Evolutionary conservation across 75 land plant genomes (phyloP).

Genomic region (Picea glauca): DNA sequence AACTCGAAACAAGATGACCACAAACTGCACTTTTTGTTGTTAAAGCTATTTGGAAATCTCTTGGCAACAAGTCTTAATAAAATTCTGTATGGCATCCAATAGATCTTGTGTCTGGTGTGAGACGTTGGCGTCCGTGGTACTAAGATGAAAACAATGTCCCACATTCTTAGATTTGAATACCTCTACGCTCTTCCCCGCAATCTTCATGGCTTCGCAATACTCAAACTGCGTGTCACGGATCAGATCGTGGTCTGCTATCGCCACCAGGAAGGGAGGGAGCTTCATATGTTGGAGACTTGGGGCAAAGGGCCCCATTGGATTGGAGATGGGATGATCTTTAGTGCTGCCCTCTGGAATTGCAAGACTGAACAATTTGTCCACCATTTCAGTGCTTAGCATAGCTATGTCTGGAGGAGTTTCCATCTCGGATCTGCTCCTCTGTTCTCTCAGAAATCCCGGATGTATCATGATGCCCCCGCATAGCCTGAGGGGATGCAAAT

Average conservation of each 20-base stretch:
- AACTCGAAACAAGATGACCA: no score
- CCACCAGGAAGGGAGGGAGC: conserved; percentile 42
- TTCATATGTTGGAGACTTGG: conserved; percentile 19
- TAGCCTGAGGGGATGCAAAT: background rate
- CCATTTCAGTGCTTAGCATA: conserved; percentile 19
- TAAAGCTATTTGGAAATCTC: no score
- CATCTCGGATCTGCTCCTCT: conserved; percentile 42
- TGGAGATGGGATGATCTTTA: conserved; percentile 60
- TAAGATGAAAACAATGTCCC: conserved; percentile 43
- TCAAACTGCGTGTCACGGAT: conserved; percentile 49
- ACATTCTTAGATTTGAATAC: conserved; percentile 20
- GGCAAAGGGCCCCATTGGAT: conserved; percentile 56
- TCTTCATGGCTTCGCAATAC: conserved; percentile 52
- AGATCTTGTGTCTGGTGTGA: conserved; percentile 9
- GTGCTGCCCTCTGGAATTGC: conserved; percentile 48
- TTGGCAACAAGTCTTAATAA: background rate
- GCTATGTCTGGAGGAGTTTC: no score
- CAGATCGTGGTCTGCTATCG: conserved; percentile 52
- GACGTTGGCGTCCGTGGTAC: conserved; percentile 1
- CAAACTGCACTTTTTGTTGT: no score
- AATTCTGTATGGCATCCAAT: conserved; percentile 9
- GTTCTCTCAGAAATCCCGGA: conserved; percentile 26
- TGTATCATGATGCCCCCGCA: conserved; percentile 16
- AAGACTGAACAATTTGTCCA: conserved; percentile 40
- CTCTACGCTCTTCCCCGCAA: conserved; percentile 45